Percentiles rank a stretch among this genome's conserved stretches.
Conservation (phyloP, 441 rosid genomes). For the Raphanus hybrid region DNA sequence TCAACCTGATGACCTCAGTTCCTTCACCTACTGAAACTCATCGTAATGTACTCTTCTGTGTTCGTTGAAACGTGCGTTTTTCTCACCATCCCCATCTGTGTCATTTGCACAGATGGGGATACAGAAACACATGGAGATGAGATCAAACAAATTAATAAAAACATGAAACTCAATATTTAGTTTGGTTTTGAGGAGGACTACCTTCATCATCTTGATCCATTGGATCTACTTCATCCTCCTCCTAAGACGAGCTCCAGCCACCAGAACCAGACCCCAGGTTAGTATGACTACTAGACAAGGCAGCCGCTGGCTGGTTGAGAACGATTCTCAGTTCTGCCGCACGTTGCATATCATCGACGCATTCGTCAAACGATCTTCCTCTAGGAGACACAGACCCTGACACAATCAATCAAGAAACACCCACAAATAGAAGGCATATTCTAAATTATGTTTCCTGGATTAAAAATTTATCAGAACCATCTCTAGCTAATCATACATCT, state of each 20-base stretch:
- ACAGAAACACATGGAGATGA: neutral
- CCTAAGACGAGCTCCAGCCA: constrained; percentile 80
- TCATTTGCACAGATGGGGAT: neutral
- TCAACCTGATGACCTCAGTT: too few species aligned
- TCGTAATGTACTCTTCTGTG: constrained; percentile 22
- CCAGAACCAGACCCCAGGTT: constrained; percentile 47
- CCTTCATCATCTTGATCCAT: constrained; percentile 80
- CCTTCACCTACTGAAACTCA: too few species aligned
- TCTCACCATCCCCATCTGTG: constrained; percentile 55
- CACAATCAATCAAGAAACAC: too few species aligned
- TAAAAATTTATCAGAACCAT: too few species aligned
- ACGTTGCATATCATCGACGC: constrained; percentile 49
- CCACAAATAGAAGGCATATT: too few species aligned
- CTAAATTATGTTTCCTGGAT: too few species aligned
- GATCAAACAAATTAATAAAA: neutral
- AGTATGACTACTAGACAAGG: constrained; percentile 60
- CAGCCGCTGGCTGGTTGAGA: constrained; percentile 61
- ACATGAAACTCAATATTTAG: neutral
- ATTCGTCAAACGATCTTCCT: too few species aligned
- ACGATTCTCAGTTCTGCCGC: constrained; percentile 62
- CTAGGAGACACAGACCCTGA: too few species aligned
- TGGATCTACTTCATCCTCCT: constrained; percentile 80
- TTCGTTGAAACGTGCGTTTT: constrained; percentile 64
- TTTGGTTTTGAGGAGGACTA: constrained; percentile 32
- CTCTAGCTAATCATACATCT: too few species aligned